Evolutionary conservation across 148 eudicot genomes (phyloP), one percentile per base, ranked within the genome.

Genomic region (Spergularia marina): DNA sequence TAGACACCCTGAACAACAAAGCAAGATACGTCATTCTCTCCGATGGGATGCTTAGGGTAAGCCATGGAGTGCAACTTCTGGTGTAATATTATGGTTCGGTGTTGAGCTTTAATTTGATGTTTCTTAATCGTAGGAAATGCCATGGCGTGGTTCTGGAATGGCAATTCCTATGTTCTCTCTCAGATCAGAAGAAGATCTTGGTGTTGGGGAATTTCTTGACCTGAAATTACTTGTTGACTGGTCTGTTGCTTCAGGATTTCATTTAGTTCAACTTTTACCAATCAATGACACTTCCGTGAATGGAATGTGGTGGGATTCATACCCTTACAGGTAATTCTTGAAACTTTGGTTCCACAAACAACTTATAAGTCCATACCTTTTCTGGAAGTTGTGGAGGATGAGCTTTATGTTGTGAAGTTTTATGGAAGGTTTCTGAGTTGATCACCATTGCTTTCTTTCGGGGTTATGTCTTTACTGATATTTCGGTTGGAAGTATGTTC

Each of bases 241-340:
- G 97, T 83, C 97, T 71, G 97, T 89, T 76, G 78, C 82, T 15
- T 90, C 97, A 36, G 98, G 98, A 58, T 94, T 91, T 83, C 98
- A 94, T 84, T 84, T 94, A 75, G 93, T 94, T 80, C 98, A 94
- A 88, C 97, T 94, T 49, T 83, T 94, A 81, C 98, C 98, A 17
- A 91, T 94, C 74, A 91, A 94, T 77, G 98, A 94, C 83, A 94
- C 98, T 66, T 94, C 98, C 60, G 98, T 94, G 20, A 79, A 94
- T 76, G 67, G 77, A 79, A 94, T 90, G 97, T 94, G 98, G 98
- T 94, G 98, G 98, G 98, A 94, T 82, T 94, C 98, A 7, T 94
- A 94, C 74, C 98, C 98, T 4, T 94, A 94, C 87, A 94, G 98
- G 98, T 91, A 66, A 73, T 76, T 10, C 72, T 53, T 80, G 47